These are phyloP conservation scores for Aspergillus pseudoglaucus DNA, from an alignment of 2,329 filamentous ascomycete species.

Conservation along the genomic window DNA sequence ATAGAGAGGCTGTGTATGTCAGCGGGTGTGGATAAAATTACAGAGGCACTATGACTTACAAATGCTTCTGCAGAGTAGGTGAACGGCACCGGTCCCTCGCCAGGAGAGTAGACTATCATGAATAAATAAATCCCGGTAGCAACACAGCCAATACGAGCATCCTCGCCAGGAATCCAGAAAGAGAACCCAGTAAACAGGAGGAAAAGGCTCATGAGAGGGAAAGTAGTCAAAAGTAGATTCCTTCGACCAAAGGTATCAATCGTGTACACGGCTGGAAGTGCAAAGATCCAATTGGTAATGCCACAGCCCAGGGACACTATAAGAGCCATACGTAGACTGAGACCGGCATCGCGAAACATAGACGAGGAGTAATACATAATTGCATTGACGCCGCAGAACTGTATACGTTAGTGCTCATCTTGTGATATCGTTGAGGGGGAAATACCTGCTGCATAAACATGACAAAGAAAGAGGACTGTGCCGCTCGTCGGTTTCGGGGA, in stretches of 20 bases:
- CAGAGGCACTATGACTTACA: slow-evolving; percentile 1
- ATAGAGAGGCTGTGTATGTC: slow-evolving; percentile 42
- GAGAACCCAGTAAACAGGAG: slow-evolving; percentile 47
- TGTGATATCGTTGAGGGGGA: slow-evolving; percentile 4
- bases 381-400: slow-evolving; percentile 48
- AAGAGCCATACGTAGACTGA: slow-evolving; percentile 48
- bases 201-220: slow-evolving; percentile 45
- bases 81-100: slow-evolving; percentile 58
- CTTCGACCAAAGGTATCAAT: slow-evolving; percentile 62
- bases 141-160: slow-evolving; percentile 36
- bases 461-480: slow-evolving; percentile 51
- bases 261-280: slow-evolving; percentile 57
- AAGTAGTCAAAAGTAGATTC: slow-evolving; percentile 56
- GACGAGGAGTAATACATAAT: slow-evolving; percentile 58
- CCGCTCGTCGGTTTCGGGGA: slow-evolving; percentile 57
- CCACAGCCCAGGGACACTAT: slow-evolving; percentile 58
- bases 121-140: slow-evolving; percentile 42
- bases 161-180: slow-evolving; percentile 33
- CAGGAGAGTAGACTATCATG: slow-evolving; percentile 49
- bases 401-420: background rate
- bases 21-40: background rate
- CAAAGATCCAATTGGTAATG: slow-evolving; percentile 60
- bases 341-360: slow-evolving; percentile 54
- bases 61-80: slow-evolving; percentile 61
- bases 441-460: slow-evolving; percentile 59